Evolutionary conservation across 202 grass and related monocot species (phyloP), one percentile per base, ranked within the genome.

Genomic region (Saccharum hybrid): DNA sequence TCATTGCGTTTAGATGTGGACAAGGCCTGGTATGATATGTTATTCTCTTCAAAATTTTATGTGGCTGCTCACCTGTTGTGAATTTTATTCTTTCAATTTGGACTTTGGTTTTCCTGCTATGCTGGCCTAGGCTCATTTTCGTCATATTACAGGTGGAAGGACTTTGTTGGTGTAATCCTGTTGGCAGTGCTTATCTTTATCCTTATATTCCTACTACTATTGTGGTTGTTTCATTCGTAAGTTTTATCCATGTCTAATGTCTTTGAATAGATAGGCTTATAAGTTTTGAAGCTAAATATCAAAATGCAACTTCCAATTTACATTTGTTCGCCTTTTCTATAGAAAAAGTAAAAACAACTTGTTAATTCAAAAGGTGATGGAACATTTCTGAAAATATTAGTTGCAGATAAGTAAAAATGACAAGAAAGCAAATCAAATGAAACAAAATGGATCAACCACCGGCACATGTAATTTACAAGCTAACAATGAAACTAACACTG

Each of bases 151-250:
- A 99, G 96, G 96, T 99, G 96, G 96, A 92, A 94, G 86, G 84
- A 96, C 81, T 94, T 96, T 89, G 77, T 94, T 91, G 84, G 82
- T 42, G 86, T 96, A 86, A 70, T 96, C 43, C 30, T 93, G 38
- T 63, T 99, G 79, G 93, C 90, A 42, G 43, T 74, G 59, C 87
- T 99, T 84, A 89, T 89, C 34, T 94, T 96, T 92, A 92, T 93
- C 75, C 88, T 99, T 48, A 78, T 92, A 79, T 99, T 99, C 82
- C 84, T 99, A 43, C 70, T 90, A 18, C 60, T 99, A 7, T 38
- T 99, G 63, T 81, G 77, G 67, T 30, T 89, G 31, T 99, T 99
- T 71, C 96, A 99, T 85, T 89, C 86, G 93, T 99, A 88, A 88
- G 82, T 77, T 89, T 59, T 75, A 8, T 79, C 68, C 26, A 31